phyloP scores from a whole-genome alignment of 768 basidiomycete species.

The Pleurotus salmoneostramineus region DNA sequence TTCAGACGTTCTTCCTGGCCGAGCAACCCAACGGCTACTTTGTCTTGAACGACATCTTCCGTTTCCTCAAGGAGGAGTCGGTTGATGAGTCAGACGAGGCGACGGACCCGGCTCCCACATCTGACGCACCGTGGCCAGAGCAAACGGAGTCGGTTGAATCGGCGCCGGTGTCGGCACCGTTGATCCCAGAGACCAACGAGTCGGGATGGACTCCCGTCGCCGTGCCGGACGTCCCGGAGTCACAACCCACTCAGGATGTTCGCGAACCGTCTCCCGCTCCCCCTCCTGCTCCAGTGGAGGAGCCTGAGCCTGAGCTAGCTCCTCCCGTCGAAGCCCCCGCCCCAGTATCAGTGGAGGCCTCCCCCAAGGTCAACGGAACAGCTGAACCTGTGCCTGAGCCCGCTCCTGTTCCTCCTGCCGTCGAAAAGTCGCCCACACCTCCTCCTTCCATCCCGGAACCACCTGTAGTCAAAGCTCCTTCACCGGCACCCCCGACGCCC shows the following conservation, averaged over 20 bases:
- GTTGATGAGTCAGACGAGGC: conserved; percentile 58
- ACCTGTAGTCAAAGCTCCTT: conserved; percentile 12
- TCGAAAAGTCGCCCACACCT: conserved; percentile 18
- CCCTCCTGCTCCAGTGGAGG: conserved; percentile 26
- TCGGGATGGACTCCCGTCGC: conserved; percentile 18
- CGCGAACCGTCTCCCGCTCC: conserved; percentile 22
- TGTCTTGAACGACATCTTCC: conserved; percentile 99
- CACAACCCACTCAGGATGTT: conserved; percentile 10
- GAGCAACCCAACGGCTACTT: conserved; percentile 99
- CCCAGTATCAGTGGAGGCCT: conserved; percentile 27
- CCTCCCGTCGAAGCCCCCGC: conserved; percentile 18
- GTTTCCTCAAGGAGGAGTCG: conserved; percentile 94
- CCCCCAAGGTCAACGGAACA: conserved; percentile 20
- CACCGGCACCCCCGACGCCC: conserved; percentile 22
- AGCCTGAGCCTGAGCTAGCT: conserved; percentile 22
- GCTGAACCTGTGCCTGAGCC: conserved; percentile 28
- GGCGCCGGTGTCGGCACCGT: not conserved
- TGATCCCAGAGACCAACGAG: conserved; percentile 12
- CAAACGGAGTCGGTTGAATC: conserved; percentile 3
- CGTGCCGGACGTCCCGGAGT: conserved; percentile 23
- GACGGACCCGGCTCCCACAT: conserved; percentile 29
- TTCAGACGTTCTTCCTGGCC: conserved; percentile 99
- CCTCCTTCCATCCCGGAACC: conserved; percentile 13
- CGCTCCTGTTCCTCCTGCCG: conserved; percentile 24
- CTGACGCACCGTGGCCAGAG: conserved; percentile 9